phyloP scores from a whole-genome alignment of 371 early-diverging fungal species.

The Mortierella sp. region DNA sequence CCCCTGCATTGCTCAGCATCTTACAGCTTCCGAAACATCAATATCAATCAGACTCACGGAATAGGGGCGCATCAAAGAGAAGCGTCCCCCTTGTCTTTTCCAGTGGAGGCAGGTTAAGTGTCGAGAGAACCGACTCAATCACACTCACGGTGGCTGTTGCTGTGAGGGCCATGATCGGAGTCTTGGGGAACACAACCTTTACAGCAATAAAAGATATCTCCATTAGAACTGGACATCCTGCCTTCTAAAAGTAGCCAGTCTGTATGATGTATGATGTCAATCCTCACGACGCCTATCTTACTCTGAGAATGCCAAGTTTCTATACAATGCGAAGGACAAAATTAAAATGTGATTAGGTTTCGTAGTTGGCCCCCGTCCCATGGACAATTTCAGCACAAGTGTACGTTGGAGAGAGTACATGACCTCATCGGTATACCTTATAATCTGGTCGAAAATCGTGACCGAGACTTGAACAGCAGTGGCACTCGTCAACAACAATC shows the following conservation, averaged over 20 bases:
- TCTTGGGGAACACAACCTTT: conserved; percentile 67
- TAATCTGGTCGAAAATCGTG: conserved; percentile 86
- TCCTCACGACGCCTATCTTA: neutral
- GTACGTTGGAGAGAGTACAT: neutral
- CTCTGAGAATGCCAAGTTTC: conserved; percentile 62
- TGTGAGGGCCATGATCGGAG: conserved; percentile 89
- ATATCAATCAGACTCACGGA: conserved; percentile 45
- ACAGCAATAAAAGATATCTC: neutral
- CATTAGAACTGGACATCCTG: no score
- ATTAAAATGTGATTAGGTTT: neutral
- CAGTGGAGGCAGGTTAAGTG: conserved; percentile 64
- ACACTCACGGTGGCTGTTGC: conserved; percentile 87
- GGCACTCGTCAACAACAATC: conserved; percentile 91
- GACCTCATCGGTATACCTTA: conserved; percentile 18
- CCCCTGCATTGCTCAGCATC: neutral
- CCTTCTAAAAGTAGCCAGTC: no score
- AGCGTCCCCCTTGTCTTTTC: conserved; percentile 56
- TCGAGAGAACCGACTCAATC: conserved; percentile 70
- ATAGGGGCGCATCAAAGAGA: conserved; percentile 64
- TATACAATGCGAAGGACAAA: neutral
- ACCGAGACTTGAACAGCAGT: conserved; percentile 86
- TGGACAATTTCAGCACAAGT: neutral
- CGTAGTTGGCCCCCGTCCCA: neutral
- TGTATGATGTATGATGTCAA: neutral
- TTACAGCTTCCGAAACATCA: neutral